Conservation (phyloP, 2,329 filamentous ascomycete genomes). For the Trichophyton mentagrophytes region DNA sequence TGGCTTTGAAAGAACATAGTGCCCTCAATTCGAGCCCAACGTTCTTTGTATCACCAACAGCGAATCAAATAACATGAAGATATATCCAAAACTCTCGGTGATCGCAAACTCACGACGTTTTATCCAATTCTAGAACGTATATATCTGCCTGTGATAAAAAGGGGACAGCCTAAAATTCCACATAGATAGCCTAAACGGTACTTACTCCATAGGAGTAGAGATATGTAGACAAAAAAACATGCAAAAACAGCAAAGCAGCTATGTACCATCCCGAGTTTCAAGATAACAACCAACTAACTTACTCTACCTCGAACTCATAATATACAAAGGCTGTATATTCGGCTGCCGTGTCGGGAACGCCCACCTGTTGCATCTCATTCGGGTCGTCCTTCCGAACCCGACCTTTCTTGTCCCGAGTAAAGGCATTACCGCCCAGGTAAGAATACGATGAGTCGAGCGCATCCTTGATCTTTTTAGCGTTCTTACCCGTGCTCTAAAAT, state of each 20-base stretch:
- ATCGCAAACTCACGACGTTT: neutral
- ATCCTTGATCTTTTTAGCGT: slow-evolving; percentile 63
- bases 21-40: neutral
- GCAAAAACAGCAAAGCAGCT: neutral
- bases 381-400: slow-evolving; percentile 83
- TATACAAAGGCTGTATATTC: slow-evolving; percentile 96
- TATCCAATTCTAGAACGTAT: neutral
- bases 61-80: neutral
- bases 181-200: neutral
- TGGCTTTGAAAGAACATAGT: too few species aligned
- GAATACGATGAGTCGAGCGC: slow-evolving; percentile 74
- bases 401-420: slow-evolving; percentile 86
- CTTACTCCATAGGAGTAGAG: neutral
- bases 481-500: slow-evolving; percentile 65
- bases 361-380: slow-evolving; percentile 57
- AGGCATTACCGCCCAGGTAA: slow-evolving; percentile 87
- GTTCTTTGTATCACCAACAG: neutral
- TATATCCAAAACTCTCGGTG: neutral
- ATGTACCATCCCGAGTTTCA: neutral
- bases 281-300: neutral
- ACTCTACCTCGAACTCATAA: slow-evolving; percentile 77
- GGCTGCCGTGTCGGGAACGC: slow-evolving; percentile 49
- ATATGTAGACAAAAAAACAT: neutral
- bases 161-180: neutral
- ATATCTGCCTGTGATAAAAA: neutral